Evolutionary conservation across 106 monocot species (phyloP), one percentile per base, ranked within the genome.

Genomic region (Apostasia shenzhenica): DNA sequence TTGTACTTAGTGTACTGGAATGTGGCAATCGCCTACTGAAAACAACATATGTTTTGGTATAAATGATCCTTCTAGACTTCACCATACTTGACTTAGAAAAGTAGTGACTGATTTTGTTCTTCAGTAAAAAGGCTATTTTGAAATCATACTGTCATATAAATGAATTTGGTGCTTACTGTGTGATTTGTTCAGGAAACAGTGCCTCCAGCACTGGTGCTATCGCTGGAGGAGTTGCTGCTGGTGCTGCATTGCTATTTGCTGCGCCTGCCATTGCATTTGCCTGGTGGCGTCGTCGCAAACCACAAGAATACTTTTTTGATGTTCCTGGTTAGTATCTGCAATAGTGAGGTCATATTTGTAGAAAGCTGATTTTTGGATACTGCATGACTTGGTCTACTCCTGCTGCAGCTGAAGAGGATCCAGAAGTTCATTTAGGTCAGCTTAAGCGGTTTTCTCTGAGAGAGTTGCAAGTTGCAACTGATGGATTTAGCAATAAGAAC

Each of bases 391-490:
- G 54, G 8, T 26, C 14, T 54, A 41, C 50, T 8, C 6, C 42
- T 72, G 52, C 37, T 61, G 47, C 73, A 88, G 88, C 83, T 66
- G 88, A 88, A 66, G 88, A 88, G 49, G 88, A 88, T 55, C 88
- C 83, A 12, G 88, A 88, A 67, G 88, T 88, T 38, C 88, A 88
- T 67, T 57, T 88, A 37, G 88, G 88, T 14, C 88, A 88, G 73
- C 88, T 88, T 41, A 88, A 88, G 72, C 72, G 83, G 47, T 88
- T 88, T 69, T 88, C 88, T 39, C 72, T 88, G 6, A 51, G 81
- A 67, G 88, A 88, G 66, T 75, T 88, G 58, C 88, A 88, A 66
- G 88, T 88, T 61, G 88, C 88, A 41, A 87, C 86, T 41, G 86
- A 87, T 77, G 59, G 73, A 54, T 87, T 87, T 83, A 87, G 82